Conservation (phyloP, 164 flowering plant genomes). For the Annona squamosa region DNA sequence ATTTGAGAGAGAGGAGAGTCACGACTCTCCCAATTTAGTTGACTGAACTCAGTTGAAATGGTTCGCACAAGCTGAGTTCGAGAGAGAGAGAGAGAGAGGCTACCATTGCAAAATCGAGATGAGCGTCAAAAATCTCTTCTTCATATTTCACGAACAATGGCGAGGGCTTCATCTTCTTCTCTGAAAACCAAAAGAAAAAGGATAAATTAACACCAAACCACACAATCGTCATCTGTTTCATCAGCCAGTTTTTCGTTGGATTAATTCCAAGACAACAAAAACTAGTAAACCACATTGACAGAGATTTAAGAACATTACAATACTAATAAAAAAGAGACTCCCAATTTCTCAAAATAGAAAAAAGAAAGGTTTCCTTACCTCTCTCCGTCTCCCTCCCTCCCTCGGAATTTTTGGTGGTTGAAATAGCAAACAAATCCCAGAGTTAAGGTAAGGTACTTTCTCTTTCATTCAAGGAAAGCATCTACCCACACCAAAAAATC, state of each 20-base stretch:
- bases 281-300: not conserved
- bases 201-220: not conserved
- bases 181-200: not conserved
- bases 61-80: not conserved
- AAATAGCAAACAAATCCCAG: not conserved
- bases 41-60: not conserved
- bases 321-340: not conserved
- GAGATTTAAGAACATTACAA: not conserved
- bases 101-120: constrained; percentile 7
- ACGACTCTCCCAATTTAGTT: not conserved
- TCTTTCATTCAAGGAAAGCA: too few species aligned
- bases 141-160: not conserved
- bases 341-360: not conserved
- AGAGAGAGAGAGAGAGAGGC: not conserved
- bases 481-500: too few species aligned
- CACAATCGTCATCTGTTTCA: not conserved
- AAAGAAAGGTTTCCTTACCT: not conserved
- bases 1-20: not conserved
- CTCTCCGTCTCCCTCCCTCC: not conserved
- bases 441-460: too few species aligned
- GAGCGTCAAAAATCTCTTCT: constrained; percentile 2
- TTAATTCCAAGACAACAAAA: not conserved
- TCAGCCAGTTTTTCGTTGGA: too few species aligned
- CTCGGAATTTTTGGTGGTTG: not conserved
- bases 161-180: constrained; percentile 1